Percentiles rank a stretch among this genome's conserved stretches.
Conservation (phyloP, 2,329 filamentous ascomycete species). For the Pleoardoris graminearum region DNA sequence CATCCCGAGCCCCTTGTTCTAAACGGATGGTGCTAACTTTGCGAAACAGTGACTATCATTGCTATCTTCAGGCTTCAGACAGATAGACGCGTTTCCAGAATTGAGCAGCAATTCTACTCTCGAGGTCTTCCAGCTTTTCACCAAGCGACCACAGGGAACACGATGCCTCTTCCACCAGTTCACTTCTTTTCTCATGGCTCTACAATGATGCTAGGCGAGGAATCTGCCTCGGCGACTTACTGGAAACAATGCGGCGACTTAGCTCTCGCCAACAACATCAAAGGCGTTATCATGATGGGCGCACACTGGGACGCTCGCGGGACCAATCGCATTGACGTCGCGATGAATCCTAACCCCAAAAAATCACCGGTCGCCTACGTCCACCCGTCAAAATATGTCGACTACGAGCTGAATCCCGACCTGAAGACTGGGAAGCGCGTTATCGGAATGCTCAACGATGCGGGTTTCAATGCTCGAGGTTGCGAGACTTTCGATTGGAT, state of each 20-base stretch:
- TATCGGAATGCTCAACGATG: conserved; percentile 53
- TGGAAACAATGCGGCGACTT: conserved; percentile 69
- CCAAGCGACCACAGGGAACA: too few species aligned
- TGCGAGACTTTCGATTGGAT: conserved; percentile 70
- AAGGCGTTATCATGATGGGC: conserved; percentile 69
- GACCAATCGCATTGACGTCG: conserved; percentile 60
- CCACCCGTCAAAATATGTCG: conserved; percentile 64
- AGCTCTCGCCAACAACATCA: conserved; percentile 61
- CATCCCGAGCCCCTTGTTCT: too few species aligned
- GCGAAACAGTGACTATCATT: not conserved
- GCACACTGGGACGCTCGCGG: conserved; percentile 67
- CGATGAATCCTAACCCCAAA: conserved; percentile 61
- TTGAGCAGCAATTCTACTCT: not conserved
- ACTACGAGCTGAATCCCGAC: conserved; percentile 66
- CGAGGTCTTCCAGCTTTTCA: too few species aligned
- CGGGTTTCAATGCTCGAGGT: conserved; percentile 58
- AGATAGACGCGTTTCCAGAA: too few species aligned
- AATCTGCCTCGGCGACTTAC: conserved; percentile 63
- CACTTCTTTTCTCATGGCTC: conserved; percentile 73
- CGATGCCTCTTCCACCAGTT: conserved; percentile 55
- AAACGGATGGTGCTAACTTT: too few species aligned
- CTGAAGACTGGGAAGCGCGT: conserved; percentile 56
- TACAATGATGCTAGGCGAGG: conserved; percentile 72
- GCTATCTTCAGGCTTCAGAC: not conserved
- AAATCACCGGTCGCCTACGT: conserved; percentile 71